phyloP scores from a whole-genome alignment of 345 rosid genomes.

The Populus pruinosa region DNA sequence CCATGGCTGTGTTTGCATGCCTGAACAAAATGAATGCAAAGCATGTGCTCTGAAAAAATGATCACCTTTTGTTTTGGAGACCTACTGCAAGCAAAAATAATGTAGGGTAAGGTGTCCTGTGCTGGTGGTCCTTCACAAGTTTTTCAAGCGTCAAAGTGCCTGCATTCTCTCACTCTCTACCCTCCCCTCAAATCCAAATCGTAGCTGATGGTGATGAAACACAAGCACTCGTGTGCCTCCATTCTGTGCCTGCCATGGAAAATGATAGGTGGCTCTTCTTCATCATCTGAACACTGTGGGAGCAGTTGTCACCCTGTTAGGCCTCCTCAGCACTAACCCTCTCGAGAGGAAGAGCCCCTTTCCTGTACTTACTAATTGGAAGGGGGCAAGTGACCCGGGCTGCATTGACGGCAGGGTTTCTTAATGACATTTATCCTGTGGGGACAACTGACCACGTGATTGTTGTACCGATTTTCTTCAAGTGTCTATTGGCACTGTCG shows the following conservation, averaged over 20 bases:
- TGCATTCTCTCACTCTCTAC: not conserved
- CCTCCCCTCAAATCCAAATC: not conserved
- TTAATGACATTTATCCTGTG: not conserved
- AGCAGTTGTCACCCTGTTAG: constrained; percentile 5
- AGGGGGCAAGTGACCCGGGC: not conserved
- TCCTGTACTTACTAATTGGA: not conserved
- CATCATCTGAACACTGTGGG: not conserved
- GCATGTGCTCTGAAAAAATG: constrained; percentile 23
- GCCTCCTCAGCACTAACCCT: not conserved
- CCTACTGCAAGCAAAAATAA: not conserved
- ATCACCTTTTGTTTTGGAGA: not conserved
- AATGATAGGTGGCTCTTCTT: constrained; percentile 6
- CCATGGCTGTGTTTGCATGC: constrained; percentile 19
- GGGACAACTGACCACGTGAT: constrained; percentile 28
- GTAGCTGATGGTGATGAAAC: constrained; percentile 31
- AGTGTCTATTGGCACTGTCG: not conserved
- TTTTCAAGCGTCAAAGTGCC: not conserved
- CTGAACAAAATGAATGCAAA: constrained; percentile 32
- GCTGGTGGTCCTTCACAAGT: not conserved
- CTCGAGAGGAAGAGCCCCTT: not conserved
- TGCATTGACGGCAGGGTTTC: not conserved
- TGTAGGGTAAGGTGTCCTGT: not conserved
- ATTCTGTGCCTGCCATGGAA: constrained; percentile 14
- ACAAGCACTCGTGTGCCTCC: constrained; percentile 28
- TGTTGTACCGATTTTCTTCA: constrained; percentile 12